These are phyloP conservation scores for Puya raimondii DNA, from an alignment of 176 grass and related monocot genomes.

Conservation along the genomic window DNA sequence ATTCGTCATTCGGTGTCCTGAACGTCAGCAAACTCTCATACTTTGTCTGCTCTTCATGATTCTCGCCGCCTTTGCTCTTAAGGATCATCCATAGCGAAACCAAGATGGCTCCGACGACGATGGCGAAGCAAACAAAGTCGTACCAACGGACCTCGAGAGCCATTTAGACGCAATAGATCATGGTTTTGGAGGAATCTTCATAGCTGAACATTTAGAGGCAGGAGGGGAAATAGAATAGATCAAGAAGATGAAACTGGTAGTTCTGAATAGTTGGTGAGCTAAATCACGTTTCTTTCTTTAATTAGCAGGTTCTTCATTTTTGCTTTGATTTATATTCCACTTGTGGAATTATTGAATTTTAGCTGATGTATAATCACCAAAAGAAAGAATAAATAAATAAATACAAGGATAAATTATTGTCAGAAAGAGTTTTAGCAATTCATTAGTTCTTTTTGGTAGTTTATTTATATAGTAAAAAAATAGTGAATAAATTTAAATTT, in stretches of 20 bases:
- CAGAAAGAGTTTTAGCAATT: too few relatives aligned
- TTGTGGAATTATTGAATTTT: too few relatives aligned
- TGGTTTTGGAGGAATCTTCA: background rate
- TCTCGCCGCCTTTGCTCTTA: background rate
- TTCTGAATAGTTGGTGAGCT: slow-evolving; percentile 22
- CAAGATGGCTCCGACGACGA: slow-evolving; percentile 13
- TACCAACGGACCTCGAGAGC: slow-evolving; percentile 14
- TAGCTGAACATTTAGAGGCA: background rate
- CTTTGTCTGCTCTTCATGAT: background rate
- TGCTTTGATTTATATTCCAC: too few relatives aligned
- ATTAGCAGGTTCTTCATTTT: too few relatives aligned
- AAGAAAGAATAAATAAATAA: too few relatives aligned
- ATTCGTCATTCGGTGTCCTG: background rate
- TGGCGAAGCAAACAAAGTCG: slow-evolving; percentile 20
- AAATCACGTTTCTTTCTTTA: background rate
- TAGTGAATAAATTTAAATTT: too few relatives aligned
- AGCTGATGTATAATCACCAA: too few relatives aligned
- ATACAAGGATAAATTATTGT: too few relatives aligned
- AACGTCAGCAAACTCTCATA: background rate
- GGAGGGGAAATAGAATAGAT: background rate
- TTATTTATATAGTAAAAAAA: too few relatives aligned
- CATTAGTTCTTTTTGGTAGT: too few relatives aligned
- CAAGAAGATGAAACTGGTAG: slow-evolving; percentile 3
- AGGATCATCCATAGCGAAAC: slow-evolving; percentile 17
- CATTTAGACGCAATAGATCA: background rate